Conservation (phyloP, 768 basidiomycete genomes). For the Dacryopinax primogenitus region DNA sequence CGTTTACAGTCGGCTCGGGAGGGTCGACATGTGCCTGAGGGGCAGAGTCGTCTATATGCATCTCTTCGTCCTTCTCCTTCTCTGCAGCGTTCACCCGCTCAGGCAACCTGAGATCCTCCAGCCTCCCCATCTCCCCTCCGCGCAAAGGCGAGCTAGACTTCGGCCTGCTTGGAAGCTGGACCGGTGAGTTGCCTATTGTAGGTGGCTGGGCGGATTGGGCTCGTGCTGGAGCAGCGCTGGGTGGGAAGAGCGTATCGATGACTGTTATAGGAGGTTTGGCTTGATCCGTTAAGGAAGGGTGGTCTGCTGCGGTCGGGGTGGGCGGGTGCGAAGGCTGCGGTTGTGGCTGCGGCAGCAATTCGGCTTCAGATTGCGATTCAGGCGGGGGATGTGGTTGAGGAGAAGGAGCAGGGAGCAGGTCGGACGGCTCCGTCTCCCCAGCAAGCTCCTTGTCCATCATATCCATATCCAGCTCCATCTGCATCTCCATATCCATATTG, state of each 20-base stretch:
- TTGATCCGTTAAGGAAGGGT: not conserved
- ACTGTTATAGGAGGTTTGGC: no score
- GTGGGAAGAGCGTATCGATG: not conserved
- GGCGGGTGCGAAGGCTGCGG: not conserved
- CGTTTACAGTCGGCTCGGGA: not conserved
- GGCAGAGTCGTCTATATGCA: not conserved
- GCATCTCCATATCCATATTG: not conserved
- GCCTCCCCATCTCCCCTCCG: not conserved
- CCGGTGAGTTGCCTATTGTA: not conserved
- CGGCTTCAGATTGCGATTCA: not conserved
- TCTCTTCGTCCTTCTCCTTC: not conserved
- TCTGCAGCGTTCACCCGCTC: not conserved
- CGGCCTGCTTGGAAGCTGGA: not conserved
- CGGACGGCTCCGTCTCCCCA: not conserved
- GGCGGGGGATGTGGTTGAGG: not conserved
- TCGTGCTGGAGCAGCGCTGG: not conserved
- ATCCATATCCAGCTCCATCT: not conserved
- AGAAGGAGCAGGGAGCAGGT: not conserved
- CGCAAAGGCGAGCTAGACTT: not conserved
- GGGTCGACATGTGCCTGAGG: not conserved
- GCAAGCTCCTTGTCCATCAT: not conserved
- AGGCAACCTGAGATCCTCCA: not conserved
- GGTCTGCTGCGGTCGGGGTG: not conserved
- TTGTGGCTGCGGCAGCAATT: not conserved
- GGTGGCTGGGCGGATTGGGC: not conserved